phyloP scores from a whole-genome alignment of 441 rosid genomes.

The Populus tomentosa region DNA sequence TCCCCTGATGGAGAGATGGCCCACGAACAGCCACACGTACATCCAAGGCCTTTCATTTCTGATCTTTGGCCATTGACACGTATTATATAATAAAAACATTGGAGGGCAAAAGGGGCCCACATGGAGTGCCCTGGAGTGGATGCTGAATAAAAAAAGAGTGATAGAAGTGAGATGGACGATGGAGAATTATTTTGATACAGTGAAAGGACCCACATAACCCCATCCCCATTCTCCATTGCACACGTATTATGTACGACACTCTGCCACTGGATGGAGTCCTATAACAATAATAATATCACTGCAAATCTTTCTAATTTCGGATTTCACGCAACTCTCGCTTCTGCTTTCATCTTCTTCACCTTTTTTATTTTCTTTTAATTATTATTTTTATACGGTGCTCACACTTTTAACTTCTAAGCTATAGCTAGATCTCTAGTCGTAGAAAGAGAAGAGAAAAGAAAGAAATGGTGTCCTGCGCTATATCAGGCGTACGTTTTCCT shows the following conservation, averaged over 20 bases:
- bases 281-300: neutral
- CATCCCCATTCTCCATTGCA: conserved; percentile 12
- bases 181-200: neutral
- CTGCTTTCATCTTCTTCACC: neutral
- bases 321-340: conserved; percentile 21
- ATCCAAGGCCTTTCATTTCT: conserved; percentile 7
- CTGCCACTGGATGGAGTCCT: neutral
- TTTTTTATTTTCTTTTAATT: too few relatives aligned
- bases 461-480: conserved; percentile 44
- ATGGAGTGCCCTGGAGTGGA: neutral
- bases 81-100: neutral
- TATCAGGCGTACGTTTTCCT: conserved; percentile 51
- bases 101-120: neutral
- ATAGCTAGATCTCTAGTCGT: neutral
- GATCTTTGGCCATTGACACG: neutral
- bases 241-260: conserved; percentile 3
- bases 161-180: neutral
- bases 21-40: neutral
- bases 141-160: neutral
- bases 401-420: neutral
- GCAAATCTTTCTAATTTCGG: neutral
- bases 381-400: neutral
- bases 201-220: conserved; percentile 7
- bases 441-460: neutral
- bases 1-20: neutral